phyloP scores from a whole-genome alignment of 2,329 filamentous ascomycete species.

The Aspergillus costaricaensis region DNA sequence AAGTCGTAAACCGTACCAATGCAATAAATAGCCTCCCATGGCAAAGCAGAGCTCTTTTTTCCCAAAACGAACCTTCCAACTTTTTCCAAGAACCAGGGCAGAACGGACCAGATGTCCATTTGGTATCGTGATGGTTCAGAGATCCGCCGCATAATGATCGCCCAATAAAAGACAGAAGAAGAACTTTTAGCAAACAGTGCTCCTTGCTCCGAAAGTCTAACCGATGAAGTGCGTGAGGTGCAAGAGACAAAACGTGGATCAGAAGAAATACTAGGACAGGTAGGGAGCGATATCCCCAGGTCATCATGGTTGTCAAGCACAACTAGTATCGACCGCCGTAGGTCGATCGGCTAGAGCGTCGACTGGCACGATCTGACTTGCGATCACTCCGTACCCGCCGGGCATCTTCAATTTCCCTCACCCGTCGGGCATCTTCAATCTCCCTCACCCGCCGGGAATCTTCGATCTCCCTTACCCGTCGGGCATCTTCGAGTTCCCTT shows the following conservation, averaged over 20 bases:
- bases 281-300: background rate
- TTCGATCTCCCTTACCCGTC: conserved; percentile 32
- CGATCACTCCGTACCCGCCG: conserved; percentile 37
- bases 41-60: conserved; percentile 9
- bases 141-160: conserved; percentile 13
- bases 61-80: conserved; percentile 16
- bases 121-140: conserved; percentile 10
- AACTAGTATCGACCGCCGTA: conserved; percentile 32
- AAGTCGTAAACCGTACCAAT: conserved; percentile 18
- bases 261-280: conserved; percentile 2
- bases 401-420: conserved; percentile 31
- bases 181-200: conserved; percentile 11
- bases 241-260: background rate
- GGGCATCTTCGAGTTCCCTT: conserved; percentile 34
- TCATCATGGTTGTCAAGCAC: background rate
- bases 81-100: conserved; percentile 15
- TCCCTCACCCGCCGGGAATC: conserved; percentile 34
- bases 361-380: conserved; percentile 40
- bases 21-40: conserved; percentile 23
- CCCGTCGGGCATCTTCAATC: conserved; percentile 35
- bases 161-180: conserved; percentile 18
- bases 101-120: background rate
- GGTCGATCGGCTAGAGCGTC: conserved; percentile 41
- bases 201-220: conserved; percentile 6
- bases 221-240: background rate